Evolutionary conservation across 768 basidiomycete species (phyloP).

Genomic region (Amanita fuliginea): DNA sequence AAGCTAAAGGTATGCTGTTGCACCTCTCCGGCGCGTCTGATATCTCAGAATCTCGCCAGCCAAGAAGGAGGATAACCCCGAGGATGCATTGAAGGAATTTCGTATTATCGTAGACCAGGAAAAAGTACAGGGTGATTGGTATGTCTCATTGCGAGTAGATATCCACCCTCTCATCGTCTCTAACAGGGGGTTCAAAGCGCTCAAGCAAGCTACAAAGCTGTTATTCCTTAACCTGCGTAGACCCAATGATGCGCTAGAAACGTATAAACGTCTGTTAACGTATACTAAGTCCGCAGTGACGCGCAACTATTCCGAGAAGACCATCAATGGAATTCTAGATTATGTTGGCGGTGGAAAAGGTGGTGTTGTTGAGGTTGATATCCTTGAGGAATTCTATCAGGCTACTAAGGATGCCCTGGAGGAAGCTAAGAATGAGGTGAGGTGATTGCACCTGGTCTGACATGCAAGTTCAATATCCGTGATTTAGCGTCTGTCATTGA

Average conservation of each 20-base stretch:
- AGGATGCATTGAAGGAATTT: conserved; percentile 87
- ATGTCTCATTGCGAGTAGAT: conserved; percentile 11
- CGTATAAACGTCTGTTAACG: conserved; percentile 77
- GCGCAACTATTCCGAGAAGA: conserved; percentile 94
- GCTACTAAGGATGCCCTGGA: conserved; percentile 81
- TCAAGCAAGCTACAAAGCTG: conserved; percentile 95
- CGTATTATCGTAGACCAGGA: conserved; percentile 82
- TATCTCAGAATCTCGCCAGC: conserved; percentile 33
- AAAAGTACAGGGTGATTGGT: conserved; percentile 93
- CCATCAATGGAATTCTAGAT: conserved; percentile 96
- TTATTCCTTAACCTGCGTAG: conserved; percentile 71
- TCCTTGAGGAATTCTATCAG: conserved; percentile 93
- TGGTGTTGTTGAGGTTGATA: conserved; percentile 68
- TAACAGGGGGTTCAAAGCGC: conserved; percentile 92
- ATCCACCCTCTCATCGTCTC: not conserved
- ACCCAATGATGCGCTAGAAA: conserved; percentile 75
- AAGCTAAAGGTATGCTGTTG: conserved; percentile 72
- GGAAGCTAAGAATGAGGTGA: conserved; percentile 93
- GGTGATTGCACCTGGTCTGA: conserved; percentile 10
- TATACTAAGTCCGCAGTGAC: conserved; percentile 97
- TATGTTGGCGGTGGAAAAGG: conserved; percentile 91
- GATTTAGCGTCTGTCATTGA: conserved; percentile 81
- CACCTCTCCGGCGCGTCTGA: conserved; percentile 3
- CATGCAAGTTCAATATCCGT: not conserved
- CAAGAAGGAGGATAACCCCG: conserved; percentile 90